Base-by-base conservation (phyloP, 1,139 yeast genomes). In the Pichia norvegensis region DNA sequence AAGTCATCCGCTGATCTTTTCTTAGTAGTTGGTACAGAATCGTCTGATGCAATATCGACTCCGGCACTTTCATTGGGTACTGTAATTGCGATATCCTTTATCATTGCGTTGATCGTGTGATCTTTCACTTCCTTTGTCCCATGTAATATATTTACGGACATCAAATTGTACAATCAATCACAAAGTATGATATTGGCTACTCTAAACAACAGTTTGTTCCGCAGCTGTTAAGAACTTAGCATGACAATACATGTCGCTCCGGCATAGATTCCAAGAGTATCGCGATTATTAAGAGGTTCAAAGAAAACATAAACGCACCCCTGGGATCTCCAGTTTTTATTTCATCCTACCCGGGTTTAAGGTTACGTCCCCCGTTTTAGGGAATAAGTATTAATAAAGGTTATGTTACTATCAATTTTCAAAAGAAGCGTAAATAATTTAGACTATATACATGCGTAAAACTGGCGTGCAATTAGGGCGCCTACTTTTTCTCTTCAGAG, bases 1-100 rank as follows among this genome's bases (percentile, higher is more conserved):
- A 90, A 94, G 66, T 92, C 98, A 53, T 76, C 74, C 2, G 90
- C 95, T 20, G 83, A 74, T 58, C 86, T 72, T 57, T 77, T 77
- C 52, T 72, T 42, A 2, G 48, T 44, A 13, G 17, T 31, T 16
- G 20, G 9, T 8, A 8, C 35, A 17, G 35, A 23, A 23, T 40
- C 35, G 7, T 16, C 16, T 8, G 35, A 17, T 6, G 14, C 4
- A 16, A 31, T 16, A 27, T 27, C 16, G 4, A 20, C 19, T 16
- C 35, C 35, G 20, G 4, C 11, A 17, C 20, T 31, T 17, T 16
- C 11, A 31, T 31, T 4, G 35, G 35, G 35, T 31, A n/a, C 11
- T 31, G 35, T 16, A 14, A 31, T 17, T n/a, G 35, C 9, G 11
- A 7, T 16, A 8, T 9, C 35, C 4, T 31, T 31, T 11, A 31